Conservation (phyloP, 2,329 filamentous ascomycete species). For the Fonsecaea pedrosoi region DNA sequence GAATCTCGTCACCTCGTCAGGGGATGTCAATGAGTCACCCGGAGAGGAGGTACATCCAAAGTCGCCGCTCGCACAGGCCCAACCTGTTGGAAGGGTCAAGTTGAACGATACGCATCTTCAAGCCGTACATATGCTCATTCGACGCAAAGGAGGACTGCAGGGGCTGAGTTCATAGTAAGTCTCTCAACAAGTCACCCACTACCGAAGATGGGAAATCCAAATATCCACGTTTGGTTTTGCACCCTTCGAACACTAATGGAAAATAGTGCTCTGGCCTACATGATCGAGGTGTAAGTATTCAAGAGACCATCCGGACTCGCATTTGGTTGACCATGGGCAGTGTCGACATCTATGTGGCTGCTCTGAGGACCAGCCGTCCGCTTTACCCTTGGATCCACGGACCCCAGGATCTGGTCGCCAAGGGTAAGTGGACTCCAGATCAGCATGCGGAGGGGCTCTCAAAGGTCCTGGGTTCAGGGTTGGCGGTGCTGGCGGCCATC, state of each 20-base stretch:
- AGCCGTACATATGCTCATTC: slow-evolving; percentile 4
- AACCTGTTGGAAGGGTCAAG: slow-evolving; percentile 6
- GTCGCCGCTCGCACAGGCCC: slow-evolving; percentile 9
- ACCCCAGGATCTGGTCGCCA: not conserved
- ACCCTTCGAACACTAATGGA: not conserved
- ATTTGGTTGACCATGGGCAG: not conserved
- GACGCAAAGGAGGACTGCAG: slow-evolving; percentile 5
- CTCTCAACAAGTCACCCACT: too few species aligned
- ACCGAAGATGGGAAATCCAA: not conserved
- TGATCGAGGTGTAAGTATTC: slow-evolving; percentile 6
- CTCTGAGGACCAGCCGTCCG: not conserved
- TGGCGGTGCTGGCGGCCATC: not conserved
- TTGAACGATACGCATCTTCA: slow-evolving; percentile 3
- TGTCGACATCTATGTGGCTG: slow-evolving; percentile 4
- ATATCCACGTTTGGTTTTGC: not conserved
- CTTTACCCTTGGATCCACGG: slow-evolving; percentile 1
- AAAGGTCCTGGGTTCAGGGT: not conserved
- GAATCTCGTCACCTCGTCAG: slow-evolving; percentile 7
- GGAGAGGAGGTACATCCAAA: slow-evolving; percentile 3
- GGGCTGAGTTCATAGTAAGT: slow-evolving; percentile 9
- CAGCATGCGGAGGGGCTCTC: not conserved
- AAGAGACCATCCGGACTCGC: not conserved
- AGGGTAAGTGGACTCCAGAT: slow-evolving; percentile 3
- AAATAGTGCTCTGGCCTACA: slow-evolving; percentile 4
- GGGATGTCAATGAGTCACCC: not conserved